Percentiles rank a stretch among this genome's conserved stretches.
These are phyloP conservation scores for Lodderomyces oxycetoniae DNA, from an alignment of 1,139 yeast species.

Conservation along the genomic window DNA sequence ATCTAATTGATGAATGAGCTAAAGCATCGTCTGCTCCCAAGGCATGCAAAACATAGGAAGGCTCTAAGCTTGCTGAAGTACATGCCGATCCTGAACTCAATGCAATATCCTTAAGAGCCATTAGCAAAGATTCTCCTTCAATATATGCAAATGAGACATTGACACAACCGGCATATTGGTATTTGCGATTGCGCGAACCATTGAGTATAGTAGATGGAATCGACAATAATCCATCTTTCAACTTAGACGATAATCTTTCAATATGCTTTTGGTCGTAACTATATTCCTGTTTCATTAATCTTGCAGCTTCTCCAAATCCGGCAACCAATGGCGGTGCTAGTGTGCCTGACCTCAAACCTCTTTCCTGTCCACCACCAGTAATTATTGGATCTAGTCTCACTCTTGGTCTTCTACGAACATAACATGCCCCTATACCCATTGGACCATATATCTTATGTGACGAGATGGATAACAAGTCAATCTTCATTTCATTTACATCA, in stretches of 20 bases:
- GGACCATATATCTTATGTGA: slow-evolving; percentile 98
- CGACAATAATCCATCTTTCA: slow-evolving; percentile 66
- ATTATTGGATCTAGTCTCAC: slow-evolving; percentile 93
- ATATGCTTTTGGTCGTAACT: slow-evolving; percentile 71
- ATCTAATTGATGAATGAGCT: slow-evolving; percentile 95
- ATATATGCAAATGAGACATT: slow-evolving; percentile 94
- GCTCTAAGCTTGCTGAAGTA: slow-evolving; percentile 97
- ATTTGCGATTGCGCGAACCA: slow-evolving; percentile 63
- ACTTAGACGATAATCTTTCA: slow-evolving; percentile 61
- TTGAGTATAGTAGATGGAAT: slow-evolving; percentile 87
- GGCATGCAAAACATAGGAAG: slow-evolving; percentile 93
- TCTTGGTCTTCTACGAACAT: slow-evolving; percentile 95
- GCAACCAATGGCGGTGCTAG: slow-evolving; percentile 92
- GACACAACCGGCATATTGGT: slow-evolving; percentile 84
- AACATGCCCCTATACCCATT: slow-evolving; percentile 95
- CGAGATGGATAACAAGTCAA: slow-evolving; percentile 88
- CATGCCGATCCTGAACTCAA: slow-evolving; percentile 98
- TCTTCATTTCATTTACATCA: slow-evolving; percentile 90
- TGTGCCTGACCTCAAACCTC: slow-evolving; percentile 96
- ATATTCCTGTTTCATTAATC: slow-evolving; percentile 71
- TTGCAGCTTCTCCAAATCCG: slow-evolving; percentile 97
- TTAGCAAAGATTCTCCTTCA: slow-evolving; percentile 94
- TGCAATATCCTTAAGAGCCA: slow-evolving; percentile 97
- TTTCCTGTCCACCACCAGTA: slow-evolving; percentile 98
- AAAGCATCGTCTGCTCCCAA: slow-evolving; percentile 97